Base-by-base conservation (phyloP, 2,329 filamentous ascomycete genomes). In the Colletotrichum tropicale region DNA sequence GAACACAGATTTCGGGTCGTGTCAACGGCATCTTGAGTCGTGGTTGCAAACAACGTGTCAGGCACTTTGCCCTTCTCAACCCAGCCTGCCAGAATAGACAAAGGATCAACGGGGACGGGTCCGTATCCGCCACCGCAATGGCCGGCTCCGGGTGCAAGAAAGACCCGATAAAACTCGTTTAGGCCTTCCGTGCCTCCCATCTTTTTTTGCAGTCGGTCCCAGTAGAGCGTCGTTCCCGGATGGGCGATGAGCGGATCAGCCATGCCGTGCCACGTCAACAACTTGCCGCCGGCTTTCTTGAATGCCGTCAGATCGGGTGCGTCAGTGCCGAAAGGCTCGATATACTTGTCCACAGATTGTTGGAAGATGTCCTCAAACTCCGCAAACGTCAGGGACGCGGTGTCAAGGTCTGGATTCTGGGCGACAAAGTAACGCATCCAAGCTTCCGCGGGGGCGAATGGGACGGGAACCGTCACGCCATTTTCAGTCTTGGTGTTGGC, bases 121-220 rank as follows among this genome's bases (percentile, higher is more conserved):
- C 71, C 71, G n/a, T 74, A 64, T 3, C 71, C 71, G 12, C 75
- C 70, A 52, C 67, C 71, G 72, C 90, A 91, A 79, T 91, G 89
- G 13, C 81, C 83, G 81, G 90, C 87, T 1, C 89, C 89, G 3
- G 88, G 88, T 3, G 90, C 85, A 6, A 84, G 80, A 79, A 91
- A 91, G 77, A 89, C 83, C 3, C 84, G 80, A 80, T 89, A 91
- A 80, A 89, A 89, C 28, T 88, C 86, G 18, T 26, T 13, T 6
- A 65, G 21, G 13, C 9, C 24, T 8, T 55, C 32, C 12, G 58
- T 21, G 18, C 71, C 71, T 12, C 71, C 71, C 36, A 70, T 43
- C 16, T 56, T 58, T 26, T 69, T 16, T 32, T 12, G 28, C 30
- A 73, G 21, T 24, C 28, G 48, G 21, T 73, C 56, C 65, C 71